A percentile compares a stretch with the other conserved stretches of the same genome.
These are phyloP conservation scores for Hypericum androsaemum DNA, from an alignment of 345 rosid species.

Conservation along the genomic window DNA sequence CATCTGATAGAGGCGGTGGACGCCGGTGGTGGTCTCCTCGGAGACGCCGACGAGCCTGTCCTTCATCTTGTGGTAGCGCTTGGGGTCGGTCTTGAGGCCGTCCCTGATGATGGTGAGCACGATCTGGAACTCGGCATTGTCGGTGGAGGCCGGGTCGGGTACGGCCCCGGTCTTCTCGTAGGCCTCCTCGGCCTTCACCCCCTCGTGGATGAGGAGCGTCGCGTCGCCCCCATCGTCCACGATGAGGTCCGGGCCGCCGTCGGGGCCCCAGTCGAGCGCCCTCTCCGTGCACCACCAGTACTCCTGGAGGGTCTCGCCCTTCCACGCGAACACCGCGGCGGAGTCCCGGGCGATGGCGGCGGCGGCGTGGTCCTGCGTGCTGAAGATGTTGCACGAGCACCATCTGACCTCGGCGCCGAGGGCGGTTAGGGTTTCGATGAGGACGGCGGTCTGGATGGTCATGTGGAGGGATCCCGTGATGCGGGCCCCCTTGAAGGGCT, in stretches of 20 bases:
- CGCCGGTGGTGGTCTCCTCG: slow-evolving; percentile 87
- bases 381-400: slow-evolving; percentile 95
- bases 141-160: slow-evolving; percentile 70
- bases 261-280: slow-evolving; percentile 89
- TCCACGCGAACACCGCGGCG: slow-evolving; percentile 91
- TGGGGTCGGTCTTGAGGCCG: slow-evolving; percentile 58
- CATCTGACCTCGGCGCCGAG: slow-evolving; percentile 85
- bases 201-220: slow-evolving; percentile 81
- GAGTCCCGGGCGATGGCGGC: slow-evolving; percentile 87
- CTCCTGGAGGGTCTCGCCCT: slow-evolving; percentile 91
- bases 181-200: slow-evolving; percentile 77
- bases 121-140: slow-evolving; percentile 83
- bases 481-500: slow-evolving; percentile 76
- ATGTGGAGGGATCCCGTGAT: slow-evolving; percentile 95
- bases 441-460: slow-evolving; percentile 90
- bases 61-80: slow-evolving; percentile 66
- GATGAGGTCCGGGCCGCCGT: slow-evolving; percentile 77
- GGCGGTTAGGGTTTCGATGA: slow-evolving; percentile 79
- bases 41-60: slow-evolving; percentile 83
- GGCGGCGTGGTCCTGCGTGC: slow-evolving; percentile 93
- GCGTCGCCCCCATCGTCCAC: slow-evolving; percentile 95
- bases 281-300: slow-evolving; percentile 99
- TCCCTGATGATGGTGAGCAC: slow-evolving; percentile 67
- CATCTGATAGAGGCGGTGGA: slow-evolving; percentile 88
- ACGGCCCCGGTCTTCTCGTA: slow-evolving; percentile 58